Base-by-base conservation (phyloP, 306 rosid species). In the Erythrophleum fordii region DNA sequence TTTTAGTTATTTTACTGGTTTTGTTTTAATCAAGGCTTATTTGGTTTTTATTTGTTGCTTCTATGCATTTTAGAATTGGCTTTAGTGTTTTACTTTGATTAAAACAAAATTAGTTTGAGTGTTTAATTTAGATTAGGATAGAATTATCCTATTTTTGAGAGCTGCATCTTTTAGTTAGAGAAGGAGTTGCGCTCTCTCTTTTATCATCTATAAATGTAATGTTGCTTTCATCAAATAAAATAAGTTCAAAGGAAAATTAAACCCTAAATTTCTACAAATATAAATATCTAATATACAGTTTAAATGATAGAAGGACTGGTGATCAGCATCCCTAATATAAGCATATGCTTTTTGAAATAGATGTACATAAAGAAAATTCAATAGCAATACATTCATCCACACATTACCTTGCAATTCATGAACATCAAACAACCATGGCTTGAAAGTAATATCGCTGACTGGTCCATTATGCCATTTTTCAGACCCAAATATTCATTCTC, bases 341-440 rank as follows among this genome's bases (percentile, higher is more conserved):
- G 20, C 44, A 48, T 22, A 64, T 41, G 69, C 18, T 55, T 68
- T 73, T 61, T 69, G 46, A 28, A 64, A 73, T 42, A 77, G 71
- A 53, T 56, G 46, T 31, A 69, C 14, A n/a, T 53, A 67, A 28
- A 10, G 41, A 76, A 62, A 45, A 71, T 70, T 37, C 34, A 41
- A 67, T n/a, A 37, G 39, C 46, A 62, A 64, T 58, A 51, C 53
- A 41, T 55, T 71, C 20, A 75, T 81, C 75, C 75, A 77, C 56
- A 6, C 52, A 66, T 62, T 95, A 95, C 99, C 99, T 93, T 93
- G 92, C 98, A 95, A 88, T 95, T 86, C 99, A 95, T 95, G 90
- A 89, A 90, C 88, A 93, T 85, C 82, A 95, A 91, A 81, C 96
- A 87, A 66, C 96, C 98, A 84, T 77, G 81, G 72, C 85, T 86